Percentiles rank a stretch among this genome's conserved stretches.
These are phyloP conservation scores for Fusarium secorum DNA, from an alignment of 2,329 filamentous ascomycete species.

Conservation along the genomic window DNA sequence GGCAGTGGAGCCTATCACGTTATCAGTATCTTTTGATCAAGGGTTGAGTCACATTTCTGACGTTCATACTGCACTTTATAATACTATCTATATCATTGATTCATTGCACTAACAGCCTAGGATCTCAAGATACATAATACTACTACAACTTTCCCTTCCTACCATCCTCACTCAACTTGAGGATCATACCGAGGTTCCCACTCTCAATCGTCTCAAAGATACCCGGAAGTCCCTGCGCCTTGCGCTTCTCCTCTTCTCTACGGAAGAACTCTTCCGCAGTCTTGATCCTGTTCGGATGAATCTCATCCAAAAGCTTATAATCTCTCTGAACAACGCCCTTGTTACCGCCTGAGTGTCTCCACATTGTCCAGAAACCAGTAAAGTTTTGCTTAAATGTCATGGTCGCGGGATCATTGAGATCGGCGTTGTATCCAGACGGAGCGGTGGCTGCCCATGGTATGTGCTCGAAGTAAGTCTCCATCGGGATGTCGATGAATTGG, in stretches of 20 bases:
- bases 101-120: fast-evolving
- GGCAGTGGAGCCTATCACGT: fast-evolving
- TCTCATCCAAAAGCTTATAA: conserved; percentile 17
- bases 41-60: not conserved
- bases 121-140: too few species aligned
- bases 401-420: not conserved
- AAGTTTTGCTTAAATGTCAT: conserved; percentile 18
- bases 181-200: fast-evolving
- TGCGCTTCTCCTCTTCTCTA: not conserved
- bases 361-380: conserved; percentile 20
- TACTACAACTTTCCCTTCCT: not conserved
- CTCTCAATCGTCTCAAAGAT: not conserved
- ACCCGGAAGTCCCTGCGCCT: fast-evolving
- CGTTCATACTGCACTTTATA: not conserved
- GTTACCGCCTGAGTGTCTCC: conserved; percentile 5
- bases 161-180: not conserved
- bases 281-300: conserved; percentile 13
- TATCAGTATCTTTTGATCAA: not conserved
- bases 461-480: not conserved
- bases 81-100: not conserved
- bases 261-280: conserved; percentile 13
- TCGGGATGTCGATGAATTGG: not conserved
- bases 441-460: fast-evolving
- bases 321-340: conserved; percentile 6
- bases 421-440: not conserved